Percentiles rank a stretch among this genome's conserved stretches.
These are phyloP conservation scores for Huntiella bhutanensis DNA, from an alignment of 2,329 filamentous ascomycete genomes.

Conservation along the genomic window DNA sequence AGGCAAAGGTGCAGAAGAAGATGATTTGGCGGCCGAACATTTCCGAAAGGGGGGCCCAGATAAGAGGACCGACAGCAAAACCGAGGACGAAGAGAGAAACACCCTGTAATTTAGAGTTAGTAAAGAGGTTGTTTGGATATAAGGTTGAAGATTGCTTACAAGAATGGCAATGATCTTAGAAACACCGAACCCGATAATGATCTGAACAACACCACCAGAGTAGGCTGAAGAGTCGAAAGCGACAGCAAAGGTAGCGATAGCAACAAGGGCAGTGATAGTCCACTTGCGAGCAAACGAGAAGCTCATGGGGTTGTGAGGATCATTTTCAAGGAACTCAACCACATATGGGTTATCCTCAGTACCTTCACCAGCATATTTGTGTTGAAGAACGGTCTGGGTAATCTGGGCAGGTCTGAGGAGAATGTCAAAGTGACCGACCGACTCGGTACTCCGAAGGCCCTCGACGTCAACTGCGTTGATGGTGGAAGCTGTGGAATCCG, in stretches of 20 bases:
- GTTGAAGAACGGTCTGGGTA: conserved; percentile 34
- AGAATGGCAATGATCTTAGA: conserved; percentile 34
- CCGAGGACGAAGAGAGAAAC: conserved; percentile 46
- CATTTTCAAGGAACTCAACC: conserved; percentile 47
- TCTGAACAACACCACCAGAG: conserved; percentile 34
- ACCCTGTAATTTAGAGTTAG: conserved; percentile 18
- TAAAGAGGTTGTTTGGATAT: background rate
- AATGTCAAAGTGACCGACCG: conserved; percentile 29
- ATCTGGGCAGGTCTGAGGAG: conserved; percentile 39
- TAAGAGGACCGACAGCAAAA: conserved; percentile 39
- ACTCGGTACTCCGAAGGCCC: conserved; percentile 19
- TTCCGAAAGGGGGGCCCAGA: conserved; percentile 50
- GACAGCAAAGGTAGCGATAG: conserved; percentile 48
- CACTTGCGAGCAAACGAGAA: conserved; percentile 42
- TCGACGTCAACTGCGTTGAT: conserved; percentile 22
- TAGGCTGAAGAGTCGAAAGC: conserved; percentile 53
- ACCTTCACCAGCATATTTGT: conserved; percentile 39
- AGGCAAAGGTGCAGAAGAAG: conserved; percentile 38
- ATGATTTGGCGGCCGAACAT: conserved; percentile 41
- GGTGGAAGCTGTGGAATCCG: conserved; percentile 8
- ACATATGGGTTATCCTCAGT: conserved; percentile 48
- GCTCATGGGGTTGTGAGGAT: conserved; percentile 47
- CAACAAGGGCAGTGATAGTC: conserved; percentile 39
- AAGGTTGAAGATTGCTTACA: background rate
- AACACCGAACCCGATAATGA: conserved; percentile 36